These are phyloP conservation scores for Claviceps citrina DNA, from an alignment of 2,329 filamentous ascomycete species.

Conservation along the genomic window DNA sequence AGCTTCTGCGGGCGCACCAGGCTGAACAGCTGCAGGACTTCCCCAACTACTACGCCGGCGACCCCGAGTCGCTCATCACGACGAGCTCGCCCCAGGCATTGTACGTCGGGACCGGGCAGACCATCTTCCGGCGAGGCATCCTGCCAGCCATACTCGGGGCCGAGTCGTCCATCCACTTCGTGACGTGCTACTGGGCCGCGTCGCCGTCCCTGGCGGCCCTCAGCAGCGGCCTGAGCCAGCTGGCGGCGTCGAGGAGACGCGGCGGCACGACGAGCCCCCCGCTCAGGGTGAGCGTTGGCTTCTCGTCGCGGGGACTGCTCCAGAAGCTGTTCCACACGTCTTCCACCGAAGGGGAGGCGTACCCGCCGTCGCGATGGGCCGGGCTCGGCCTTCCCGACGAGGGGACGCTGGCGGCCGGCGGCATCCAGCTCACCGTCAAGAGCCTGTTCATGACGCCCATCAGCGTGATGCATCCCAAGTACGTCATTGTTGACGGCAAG, in stretches of 20 bases:
- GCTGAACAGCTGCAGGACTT: constrained; percentile 26
- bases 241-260: constrained; percentile 34
- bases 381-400: constrained; percentile 48
- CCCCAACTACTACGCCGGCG: constrained; percentile 30
- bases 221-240: constrained; percentile 37
- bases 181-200: constrained; percentile 69
- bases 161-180: constrained; percentile 51
- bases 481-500: constrained; percentile 54
- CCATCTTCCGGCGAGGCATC: constrained; percentile 38
- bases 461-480: constrained; percentile 81
- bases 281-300: constrained; percentile 54
- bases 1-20: constrained; percentile 17
- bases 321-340: constrained; percentile 64
- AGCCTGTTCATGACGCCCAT: constrained; percentile 67
- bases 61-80: constrained; percentile 32
- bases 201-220: constrained; percentile 47
- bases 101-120: constrained; percentile 41
- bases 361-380: constrained; percentile 43
- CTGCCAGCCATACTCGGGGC: constrained; percentile 47
- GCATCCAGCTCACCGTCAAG: constrained; percentile 56
- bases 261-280: constrained; percentile 10
- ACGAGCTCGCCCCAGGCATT: constrained; percentile 32
- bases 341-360: constrained; percentile 45
- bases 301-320: constrained; percentile 56
- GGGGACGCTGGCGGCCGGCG: constrained; percentile 33